These are phyloP conservation scores for Colletotrichum kahawae DNA, from an alignment of 2,329 filamentous ascomycete genomes.

Conservation along the genomic window DNA sequence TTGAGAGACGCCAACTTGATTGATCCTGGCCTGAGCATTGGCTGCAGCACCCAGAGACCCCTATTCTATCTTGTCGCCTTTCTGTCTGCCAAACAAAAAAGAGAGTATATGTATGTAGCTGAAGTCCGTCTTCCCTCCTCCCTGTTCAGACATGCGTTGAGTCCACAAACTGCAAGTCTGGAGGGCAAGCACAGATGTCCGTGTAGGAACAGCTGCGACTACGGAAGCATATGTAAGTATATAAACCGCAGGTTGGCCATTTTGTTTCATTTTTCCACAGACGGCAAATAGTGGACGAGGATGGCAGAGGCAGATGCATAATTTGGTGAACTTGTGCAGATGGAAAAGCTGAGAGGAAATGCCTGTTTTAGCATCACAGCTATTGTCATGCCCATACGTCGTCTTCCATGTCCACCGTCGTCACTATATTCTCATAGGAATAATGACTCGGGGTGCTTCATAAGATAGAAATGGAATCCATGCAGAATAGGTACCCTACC, in stretches of 20 bases:
- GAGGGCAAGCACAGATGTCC: rapidly evolving
- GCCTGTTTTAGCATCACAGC: rapidly evolving
- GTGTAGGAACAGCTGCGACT: background rate
- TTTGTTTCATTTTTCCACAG: background rate
- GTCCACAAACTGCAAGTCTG: background rate
- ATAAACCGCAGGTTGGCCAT: background rate
- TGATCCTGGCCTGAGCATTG: too few relatives aligned
- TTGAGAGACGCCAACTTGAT: background rate
- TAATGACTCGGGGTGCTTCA: rapidly evolving
- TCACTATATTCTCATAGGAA: rapidly evolving
- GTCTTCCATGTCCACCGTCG: rapidly evolving
- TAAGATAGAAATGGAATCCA: background rate
- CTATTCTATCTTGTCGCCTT: background rate
- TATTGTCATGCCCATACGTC: background rate
- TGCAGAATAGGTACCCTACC: too few relatives aligned
- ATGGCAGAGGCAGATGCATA: background rate
- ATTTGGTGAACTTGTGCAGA: background rate
- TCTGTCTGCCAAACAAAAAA: background rate
- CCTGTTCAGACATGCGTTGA: rapidly evolving
- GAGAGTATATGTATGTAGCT: background rate
- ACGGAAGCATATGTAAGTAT: background rate
- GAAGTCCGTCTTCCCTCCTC: background rate
- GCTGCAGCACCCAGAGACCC: too few relatives aligned
- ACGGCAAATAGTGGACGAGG: background rate
- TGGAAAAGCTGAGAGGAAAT: background rate